Percentiles rank a stretch among this genome's conserved stretches.
phyloP scores from a whole-genome alignment of 2,329 filamentous ascomycete species.

The Ceratocystis ficicola region DNA sequence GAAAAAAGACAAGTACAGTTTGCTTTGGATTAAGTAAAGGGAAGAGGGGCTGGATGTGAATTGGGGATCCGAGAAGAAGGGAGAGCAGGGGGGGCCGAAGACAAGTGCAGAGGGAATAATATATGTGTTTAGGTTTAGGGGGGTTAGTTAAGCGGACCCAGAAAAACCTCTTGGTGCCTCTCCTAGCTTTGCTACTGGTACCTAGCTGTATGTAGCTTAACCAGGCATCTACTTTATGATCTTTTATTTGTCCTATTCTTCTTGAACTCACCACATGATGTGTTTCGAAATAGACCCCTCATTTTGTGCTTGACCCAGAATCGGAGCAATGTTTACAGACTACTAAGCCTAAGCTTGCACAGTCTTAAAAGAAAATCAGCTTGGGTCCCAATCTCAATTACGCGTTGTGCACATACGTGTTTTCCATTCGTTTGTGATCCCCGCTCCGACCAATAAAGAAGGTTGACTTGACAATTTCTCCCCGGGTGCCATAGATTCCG shows the following conservation, averaged over 20 bases:
- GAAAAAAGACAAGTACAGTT: neutral
- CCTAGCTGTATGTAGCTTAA: neutral
- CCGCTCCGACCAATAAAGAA: neutral
- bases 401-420: conserved; percentile 2
- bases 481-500: neutral
- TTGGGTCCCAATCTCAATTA: neutral
- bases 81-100: neutral
- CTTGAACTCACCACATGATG: neutral
- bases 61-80: neutral
- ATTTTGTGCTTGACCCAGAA: neutral
- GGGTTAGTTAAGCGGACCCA: neutral
- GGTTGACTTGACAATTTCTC: neutral
- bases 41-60: conserved; percentile 6
- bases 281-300: conserved; percentile 5
- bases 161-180: conserved; percentile 9
- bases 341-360: neutral
- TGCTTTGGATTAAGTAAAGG: neutral
- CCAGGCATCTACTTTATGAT: neutral
- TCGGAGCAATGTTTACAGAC: neutral
- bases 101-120: conserved; percentile 6
- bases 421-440: neutral
- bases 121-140: conserved; percentile 4
- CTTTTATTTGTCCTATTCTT: too few species aligned
- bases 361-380: neutral
- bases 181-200: neutral